Evolutionary conservation across 2,329 filamentous ascomycete species (phyloP).

Genomic region (Diplodia intermedia): DNA sequence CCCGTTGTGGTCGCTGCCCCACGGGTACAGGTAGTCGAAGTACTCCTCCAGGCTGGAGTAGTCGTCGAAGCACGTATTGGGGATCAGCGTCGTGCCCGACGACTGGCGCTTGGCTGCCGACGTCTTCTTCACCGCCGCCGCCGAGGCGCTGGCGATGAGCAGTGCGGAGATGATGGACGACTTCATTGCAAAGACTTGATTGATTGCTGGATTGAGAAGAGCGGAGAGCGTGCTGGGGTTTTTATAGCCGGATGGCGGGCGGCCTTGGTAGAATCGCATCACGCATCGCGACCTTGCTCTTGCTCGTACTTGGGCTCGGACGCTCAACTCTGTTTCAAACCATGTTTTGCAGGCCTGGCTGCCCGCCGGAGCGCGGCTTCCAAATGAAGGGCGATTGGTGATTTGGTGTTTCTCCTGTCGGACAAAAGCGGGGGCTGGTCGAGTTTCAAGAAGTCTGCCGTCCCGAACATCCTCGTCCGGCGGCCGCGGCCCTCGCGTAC

Average conservation of each 20-base stretch:
- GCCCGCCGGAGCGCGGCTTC: constrained; percentile 18
- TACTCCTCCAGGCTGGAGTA: constrained; percentile 46
- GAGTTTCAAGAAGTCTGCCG: constrained; percentile 14
- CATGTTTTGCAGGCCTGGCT: background rate
- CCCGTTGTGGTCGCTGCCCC: constrained; percentile 66
- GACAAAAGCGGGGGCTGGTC: constrained; percentile 17
- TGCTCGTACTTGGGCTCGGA: background rate
- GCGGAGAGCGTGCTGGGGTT: background rate
- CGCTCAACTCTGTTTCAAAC: constrained; percentile 1
- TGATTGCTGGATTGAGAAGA: background rate
- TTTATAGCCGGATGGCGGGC: constrained; percentile 18
- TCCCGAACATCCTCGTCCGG: too few relatives aligned
- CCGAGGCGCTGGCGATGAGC: constrained; percentile 10
- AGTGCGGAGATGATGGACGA: background rate
- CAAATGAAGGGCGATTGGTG: constrained; percentile 6
- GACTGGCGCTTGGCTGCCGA: constrained; percentile 34
- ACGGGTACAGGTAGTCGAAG: constrained; percentile 63
- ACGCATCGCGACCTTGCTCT: background rate
- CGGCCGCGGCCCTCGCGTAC: background rate
- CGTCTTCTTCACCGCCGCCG: constrained; percentile 7
- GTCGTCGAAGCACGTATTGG: constrained; percentile 42
- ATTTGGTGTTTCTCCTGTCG: constrained; percentile 28
- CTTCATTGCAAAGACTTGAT: constrained; percentile 1
- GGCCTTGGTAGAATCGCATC: background rate
- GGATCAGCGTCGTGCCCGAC: constrained; percentile 39